Conservation (phyloP, 306 rosid genomes). For the Spatholobus suberectus region DNA sequence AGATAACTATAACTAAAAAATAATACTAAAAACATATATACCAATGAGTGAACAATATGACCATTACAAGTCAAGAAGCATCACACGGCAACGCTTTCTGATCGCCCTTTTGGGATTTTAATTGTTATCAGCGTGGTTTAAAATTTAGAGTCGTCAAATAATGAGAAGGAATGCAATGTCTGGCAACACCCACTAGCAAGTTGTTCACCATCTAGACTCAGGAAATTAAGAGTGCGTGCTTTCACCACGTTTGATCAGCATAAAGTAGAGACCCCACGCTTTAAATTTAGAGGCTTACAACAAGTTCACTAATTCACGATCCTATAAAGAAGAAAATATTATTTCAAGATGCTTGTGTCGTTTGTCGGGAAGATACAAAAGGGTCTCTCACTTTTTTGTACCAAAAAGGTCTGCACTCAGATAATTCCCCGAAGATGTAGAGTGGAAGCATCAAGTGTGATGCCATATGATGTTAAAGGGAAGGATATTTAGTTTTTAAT, state of each 20-base stretch:
- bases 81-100: background rate
- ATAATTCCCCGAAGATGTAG: too few relatives aligned
- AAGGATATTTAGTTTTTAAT: slow-evolving; percentile 64
- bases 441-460: too few relatives aligned
- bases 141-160: background rate
- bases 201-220: background rate
- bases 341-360: slow-evolving; percentile 37
- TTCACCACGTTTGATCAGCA: background rate
- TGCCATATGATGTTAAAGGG: too few relatives aligned
- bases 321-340: background rate
- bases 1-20: background rate
- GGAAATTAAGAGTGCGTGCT: background rate
- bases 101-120: background rate
- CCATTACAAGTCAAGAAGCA: background rate
- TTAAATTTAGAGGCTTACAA: background rate
- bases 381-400: too few relatives aligned
- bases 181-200: background rate
- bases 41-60: background rate
- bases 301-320: background rate
- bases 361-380: too few relatives aligned
- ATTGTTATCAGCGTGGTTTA: background rate
- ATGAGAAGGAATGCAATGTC: background rate
- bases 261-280: background rate
- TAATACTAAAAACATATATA: background rate
- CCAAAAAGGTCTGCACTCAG: too few relatives aligned